Evolutionary conservation across 2,329 filamentous ascomycete genomes (phyloP).

Genomic region (Fusarium coffeatum): DNA sequence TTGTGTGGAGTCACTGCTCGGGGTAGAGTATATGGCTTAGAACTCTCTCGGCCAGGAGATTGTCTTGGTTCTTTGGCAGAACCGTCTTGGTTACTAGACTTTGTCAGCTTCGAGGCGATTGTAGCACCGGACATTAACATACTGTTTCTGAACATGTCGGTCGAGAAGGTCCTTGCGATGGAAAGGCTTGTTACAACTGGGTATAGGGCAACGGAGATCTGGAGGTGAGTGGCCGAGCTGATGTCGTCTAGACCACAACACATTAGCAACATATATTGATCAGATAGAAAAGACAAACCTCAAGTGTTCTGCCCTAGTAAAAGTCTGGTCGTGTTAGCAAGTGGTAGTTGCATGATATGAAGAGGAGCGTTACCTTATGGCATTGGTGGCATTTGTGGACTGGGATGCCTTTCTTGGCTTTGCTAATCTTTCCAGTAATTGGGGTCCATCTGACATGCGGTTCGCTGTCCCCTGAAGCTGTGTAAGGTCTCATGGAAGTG

Average conservation of each 20-base stretch:
- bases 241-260: constrained; percentile 61
- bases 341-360: background rate
- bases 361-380: constrained; percentile 57
- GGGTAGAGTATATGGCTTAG: constrained; percentile 33
- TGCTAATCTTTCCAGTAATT: constrained; percentile 67
- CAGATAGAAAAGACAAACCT: constrained; percentile 56
- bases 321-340: constrained; percentile 58
- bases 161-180: constrained; percentile 69
- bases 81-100: constrained; percentile 39
- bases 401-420: constrained; percentile 69
- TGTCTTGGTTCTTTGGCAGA: constrained; percentile 7
- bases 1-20: constrained; percentile 19
- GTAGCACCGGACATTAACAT: constrained; percentile 31
- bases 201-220: constrained; percentile 61
- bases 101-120: constrained; percentile 28
- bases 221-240: constrained; percentile 69
- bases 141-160: constrained; percentile 63
- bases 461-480: constrained; percentile 51
- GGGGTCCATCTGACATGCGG: constrained; percentile 64
- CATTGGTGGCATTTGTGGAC: constrained; percentile 67
- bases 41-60: constrained; percentile 20
- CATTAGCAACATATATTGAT: constrained; percentile 42
- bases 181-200: constrained; percentile 68
- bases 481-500: constrained; percentile 56
- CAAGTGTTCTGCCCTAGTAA: constrained; percentile 71